Base-by-base conservation (phyloP, 331 rosid species). In the Cydonia oblonga region DNA sequence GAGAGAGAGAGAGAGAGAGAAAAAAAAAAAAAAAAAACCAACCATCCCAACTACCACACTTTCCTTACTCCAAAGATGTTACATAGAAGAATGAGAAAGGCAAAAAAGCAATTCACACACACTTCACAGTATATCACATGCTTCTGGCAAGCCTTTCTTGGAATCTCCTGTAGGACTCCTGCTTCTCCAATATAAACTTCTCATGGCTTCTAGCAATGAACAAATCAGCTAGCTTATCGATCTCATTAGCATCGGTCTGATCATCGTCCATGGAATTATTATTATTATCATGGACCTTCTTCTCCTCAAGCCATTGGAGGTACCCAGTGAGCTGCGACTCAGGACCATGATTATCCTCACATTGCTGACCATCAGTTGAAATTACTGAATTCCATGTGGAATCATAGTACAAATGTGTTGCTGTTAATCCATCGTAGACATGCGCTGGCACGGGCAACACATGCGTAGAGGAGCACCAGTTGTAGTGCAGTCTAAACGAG, bases 71-170 rank as follows among this genome's bases (percentile, higher is more conserved):
- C 59, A 56, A 19, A 69, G 70, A 53, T 79, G 66, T 72, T 72
- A 26, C 69, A 59, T 49, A 6, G 63, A 35, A 30, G 33, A 60
- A 58, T 67, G 62, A 56, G 44, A 77, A 42, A 26, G 70, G 56
- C 28, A 32, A 76, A 64, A 53, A 49, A 9, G 10, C 7, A 15
- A 9, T 52, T 16, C 10, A 19, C 30, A 30, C 46, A 51, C 11
- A 25, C 63, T 59, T 75, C 6, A n/a, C n/a, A 85, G 4, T 12
- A n/a, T 23, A 2, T 56, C 80, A 95, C 81, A 86, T 76, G 87
- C 99, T 91, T 78, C 97, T 89, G 16, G 92, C 96, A 74, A 89
- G 71, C 99, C 87, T 95, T 65, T 89, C 99, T 66, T 91, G 92
- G 79, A 87, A 91, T 76, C 85, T 89, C 73, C 99, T 81, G 51